Evolutionary conservation across 148 eudicot species (phyloP), one percentile per base, ranked within the genome.

Genomic region (Vaccinium macrocarpon): DNA sequence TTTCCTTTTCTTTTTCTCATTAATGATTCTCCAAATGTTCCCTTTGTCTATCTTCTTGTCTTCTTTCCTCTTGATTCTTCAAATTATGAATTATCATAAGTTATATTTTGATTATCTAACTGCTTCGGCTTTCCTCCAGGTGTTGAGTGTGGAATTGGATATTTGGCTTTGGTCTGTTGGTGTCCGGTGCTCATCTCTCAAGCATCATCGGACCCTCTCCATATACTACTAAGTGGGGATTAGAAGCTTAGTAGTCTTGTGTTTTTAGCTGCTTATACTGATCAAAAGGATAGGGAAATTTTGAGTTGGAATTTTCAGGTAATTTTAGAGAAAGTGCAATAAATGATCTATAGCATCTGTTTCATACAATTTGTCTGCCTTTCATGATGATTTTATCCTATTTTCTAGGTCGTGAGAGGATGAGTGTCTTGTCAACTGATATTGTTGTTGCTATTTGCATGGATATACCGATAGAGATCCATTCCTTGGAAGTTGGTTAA

Each of bases 131-230:
- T 82, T 68, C 70, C 74, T 84, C 64, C 88, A 93, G 98, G 95
- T 94, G 32, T 84, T 96, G 89, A 93, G 99, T 49, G 90, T 91
- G 82, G 98, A 96, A 53, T 88, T 96, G 91, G 99, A 94, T 90
- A 94, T 93, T 48, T 95, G 97, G 99, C 88, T 96, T 48, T 96
- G 97, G 98, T 90, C 95, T 18, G 84, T 86, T 83, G 95, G 99
- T 16, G 68, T 96, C 81, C 87, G 86, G 80, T 85, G 89, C 78
- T 87, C 95, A 49, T 91, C 95, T 82, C 98, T 96, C 78, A 86
- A 87, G 59, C 92, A 93, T 84, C 97, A 94, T 80, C 91, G 91
- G 80, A 94, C 99, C 4, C 94, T 93, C 51, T 91, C 95, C 19
- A 92, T 91, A 59, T 95, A 93, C 88, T 95, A 94, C 81, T 96